Conservation (phyloP, 2,329 filamentous ascomycete genomes). For the Apiospora hydei region DNA sequence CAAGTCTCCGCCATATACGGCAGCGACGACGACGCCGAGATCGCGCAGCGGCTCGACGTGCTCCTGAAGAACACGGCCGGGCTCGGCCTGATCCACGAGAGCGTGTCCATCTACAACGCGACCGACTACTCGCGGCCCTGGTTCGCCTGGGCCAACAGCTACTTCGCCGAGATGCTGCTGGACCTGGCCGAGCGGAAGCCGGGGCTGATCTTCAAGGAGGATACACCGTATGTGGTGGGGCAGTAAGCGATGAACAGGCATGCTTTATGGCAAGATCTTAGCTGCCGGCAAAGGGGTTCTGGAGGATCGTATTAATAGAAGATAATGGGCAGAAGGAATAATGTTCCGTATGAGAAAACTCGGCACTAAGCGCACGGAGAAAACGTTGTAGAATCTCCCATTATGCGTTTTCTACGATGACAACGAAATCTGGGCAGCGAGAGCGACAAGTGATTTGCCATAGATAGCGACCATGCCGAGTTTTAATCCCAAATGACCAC, state of each 20-base stretch:
- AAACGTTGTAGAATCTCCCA: no score
- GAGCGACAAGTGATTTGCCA: no score
- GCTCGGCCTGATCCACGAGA: conserved; percentile 74
- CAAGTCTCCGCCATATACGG: conserved; percentile 73
- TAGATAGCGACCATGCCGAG: no score
- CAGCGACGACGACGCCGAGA: conserved; percentile 68
- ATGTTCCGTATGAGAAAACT: no score
- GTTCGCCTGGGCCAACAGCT: conserved; percentile 28
- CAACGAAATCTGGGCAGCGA: no score
- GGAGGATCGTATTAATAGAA: no score
- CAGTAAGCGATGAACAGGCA: not conserved
- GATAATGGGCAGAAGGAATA: no score
- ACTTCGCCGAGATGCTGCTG: conserved; percentile 27
- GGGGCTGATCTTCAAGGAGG: conserved; percentile 20
- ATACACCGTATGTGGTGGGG: conserved; percentile 17
- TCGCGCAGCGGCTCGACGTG: conserved; percentile 56
- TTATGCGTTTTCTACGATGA: no score
- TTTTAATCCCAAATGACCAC: no score
- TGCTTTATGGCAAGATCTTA: no score
- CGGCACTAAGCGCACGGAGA: no score
- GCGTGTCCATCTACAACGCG: conserved; percentile 66
- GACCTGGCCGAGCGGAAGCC: conserved; percentile 25
- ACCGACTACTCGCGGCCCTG: conserved; percentile 64
- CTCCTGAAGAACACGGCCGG: conserved; percentile 48
- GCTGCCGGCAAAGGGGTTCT: no score